phyloP scores from a whole-genome alignment of 345 rosid species.

The Viola odorata region DNA sequence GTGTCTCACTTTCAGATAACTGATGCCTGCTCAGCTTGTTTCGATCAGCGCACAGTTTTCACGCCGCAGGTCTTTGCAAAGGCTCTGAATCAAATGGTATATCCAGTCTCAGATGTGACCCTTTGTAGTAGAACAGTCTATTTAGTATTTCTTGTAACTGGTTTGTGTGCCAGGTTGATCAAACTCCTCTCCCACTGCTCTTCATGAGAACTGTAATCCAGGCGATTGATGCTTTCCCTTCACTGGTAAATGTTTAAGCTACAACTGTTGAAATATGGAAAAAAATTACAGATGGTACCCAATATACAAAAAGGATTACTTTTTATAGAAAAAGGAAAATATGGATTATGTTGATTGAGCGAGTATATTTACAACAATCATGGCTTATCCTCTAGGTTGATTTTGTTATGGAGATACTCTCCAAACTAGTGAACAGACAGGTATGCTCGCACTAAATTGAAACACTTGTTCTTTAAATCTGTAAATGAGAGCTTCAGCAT shows the following conservation, averaged over 20 bases:
- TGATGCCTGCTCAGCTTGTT: conserved; percentile 94
- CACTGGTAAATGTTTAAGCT: conserved; percentile 48
- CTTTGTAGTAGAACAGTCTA: neutral
- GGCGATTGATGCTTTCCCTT: conserved; percentile 91
- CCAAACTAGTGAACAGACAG: conserved; percentile 88
- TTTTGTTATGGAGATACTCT: conserved; percentile 91
- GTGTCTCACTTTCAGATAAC: conserved; percentile 42
- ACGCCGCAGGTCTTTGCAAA: conserved; percentile 92
- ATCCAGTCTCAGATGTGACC: conserved; percentile 2
- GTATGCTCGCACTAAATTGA: conserved; percentile 24
- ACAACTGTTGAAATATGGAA: too few species aligned
- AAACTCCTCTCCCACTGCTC: conserved; percentile 80
- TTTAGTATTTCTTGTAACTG: conserved; percentile 14
- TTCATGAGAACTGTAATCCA: conserved; percentile 99
- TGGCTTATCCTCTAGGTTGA: conserved; percentile 53
- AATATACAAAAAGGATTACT: too few species aligned
- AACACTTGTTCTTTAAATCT: neutral
- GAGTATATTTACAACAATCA: neutral
- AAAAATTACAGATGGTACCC: too few species aligned
- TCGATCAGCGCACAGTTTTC: conserved; percentile 94
- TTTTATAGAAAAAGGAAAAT: too few species aligned
- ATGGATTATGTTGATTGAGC: too few species aligned
- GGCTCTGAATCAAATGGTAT: conserved; percentile 88
- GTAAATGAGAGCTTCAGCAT: neutral
- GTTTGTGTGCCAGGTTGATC: conserved; percentile 69